A percentile compares a stretch with the other conserved stretches of the same genome.
Conservation (phyloP, 371 early-diverging fungal species). For the Actinomucor elegans region DNA sequence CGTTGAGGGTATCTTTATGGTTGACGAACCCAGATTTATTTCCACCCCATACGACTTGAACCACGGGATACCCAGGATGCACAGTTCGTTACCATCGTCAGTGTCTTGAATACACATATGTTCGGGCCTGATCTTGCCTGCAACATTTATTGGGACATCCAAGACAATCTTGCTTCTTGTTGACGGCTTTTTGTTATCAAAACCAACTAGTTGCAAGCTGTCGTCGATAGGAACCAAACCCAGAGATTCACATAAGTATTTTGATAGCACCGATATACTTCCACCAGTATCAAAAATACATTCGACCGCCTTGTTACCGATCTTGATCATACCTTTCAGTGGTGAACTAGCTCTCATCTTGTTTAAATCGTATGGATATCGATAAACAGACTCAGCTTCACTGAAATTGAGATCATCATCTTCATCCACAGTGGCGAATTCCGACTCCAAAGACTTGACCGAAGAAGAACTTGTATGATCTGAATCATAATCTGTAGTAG, state of each 20-base stretch:
- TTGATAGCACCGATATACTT: slow-evolving; percentile 7
- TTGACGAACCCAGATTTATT: neutral
- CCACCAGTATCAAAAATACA: slow-evolving; percentile 17
- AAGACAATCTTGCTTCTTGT: no score
- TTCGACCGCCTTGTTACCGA: slow-evolving; percentile 4
- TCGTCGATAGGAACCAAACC: slow-evolving; percentile 8
- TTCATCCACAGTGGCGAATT: no score
- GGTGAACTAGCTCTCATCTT: slow-evolving; percentile 7
- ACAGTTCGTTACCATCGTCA: neutral
- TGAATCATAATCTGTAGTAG: no score
- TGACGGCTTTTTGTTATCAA: no score
- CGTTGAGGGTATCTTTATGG: slow-evolving; percentile 6
- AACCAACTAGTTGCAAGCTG: no score
- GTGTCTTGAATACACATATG: no score
- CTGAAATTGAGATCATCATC: neutral
- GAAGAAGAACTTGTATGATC: no score
- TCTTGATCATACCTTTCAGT: neutral
- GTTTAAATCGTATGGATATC: slow-evolving; percentile 10
- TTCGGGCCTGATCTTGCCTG: no score
- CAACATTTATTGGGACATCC: no score
- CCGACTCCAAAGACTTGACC: no score
- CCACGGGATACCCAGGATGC: slow-evolving; percentile 18
- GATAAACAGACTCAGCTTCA: neutral
- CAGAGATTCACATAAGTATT: neutral
- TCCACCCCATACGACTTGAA: slow-evolving; percentile 15